phyloP scores from a whole-genome alignment of 2,329 filamentous ascomycete genomes.

The Cladosporium halotolerans region DNA sequence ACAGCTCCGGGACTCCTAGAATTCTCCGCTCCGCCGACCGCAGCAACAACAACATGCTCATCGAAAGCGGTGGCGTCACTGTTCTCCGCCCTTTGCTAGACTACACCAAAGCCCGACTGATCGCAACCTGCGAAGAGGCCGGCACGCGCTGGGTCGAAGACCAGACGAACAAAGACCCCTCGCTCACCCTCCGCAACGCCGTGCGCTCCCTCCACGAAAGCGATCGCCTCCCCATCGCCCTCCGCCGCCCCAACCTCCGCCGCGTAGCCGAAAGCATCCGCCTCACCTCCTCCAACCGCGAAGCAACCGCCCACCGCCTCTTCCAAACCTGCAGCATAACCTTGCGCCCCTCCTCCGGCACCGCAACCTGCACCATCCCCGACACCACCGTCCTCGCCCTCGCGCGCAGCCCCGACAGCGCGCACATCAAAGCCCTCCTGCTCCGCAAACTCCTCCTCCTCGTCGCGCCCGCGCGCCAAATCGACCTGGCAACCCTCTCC shows the following conservation, averaged over 20 bases:
- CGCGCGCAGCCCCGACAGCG: not conserved
- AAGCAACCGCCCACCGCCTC: constrained; percentile 49
- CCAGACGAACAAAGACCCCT: constrained; percentile 70
- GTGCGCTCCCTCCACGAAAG: constrained; percentile 60
- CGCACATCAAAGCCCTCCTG: constrained; percentile 34
- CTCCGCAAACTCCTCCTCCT: constrained; percentile 45
- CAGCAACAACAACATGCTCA: constrained; percentile 3
- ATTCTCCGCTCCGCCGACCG: not conserved
- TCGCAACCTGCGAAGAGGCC: constrained; percentile 65
- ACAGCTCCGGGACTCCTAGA: constrained; percentile 34
- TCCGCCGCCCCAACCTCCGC: constrained; percentile 61
- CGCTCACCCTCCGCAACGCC: constrained; percentile 73
- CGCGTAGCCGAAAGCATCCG: constrained; percentile 51
- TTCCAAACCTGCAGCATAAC: constrained; percentile 46
- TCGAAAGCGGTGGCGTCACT: constrained; percentile 61
- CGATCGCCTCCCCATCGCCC: constrained; percentile 59
- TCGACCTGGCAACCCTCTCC: constrained; percentile 40
- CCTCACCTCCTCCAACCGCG: constrained; percentile 38
- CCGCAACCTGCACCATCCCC: constrained; percentile 12
- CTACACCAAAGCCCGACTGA: constrained; percentile 67
- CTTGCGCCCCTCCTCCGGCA: constrained; percentile 34
- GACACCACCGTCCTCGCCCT: not conserved
- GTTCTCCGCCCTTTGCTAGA: constrained; percentile 63
- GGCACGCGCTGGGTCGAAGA: constrained; percentile 76
- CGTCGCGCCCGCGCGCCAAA: constrained; percentile 41